phyloP scores from a whole-genome alignment of 495 filamentous ascomycete species.

The Talaromyces trachyspermus region DNA sequence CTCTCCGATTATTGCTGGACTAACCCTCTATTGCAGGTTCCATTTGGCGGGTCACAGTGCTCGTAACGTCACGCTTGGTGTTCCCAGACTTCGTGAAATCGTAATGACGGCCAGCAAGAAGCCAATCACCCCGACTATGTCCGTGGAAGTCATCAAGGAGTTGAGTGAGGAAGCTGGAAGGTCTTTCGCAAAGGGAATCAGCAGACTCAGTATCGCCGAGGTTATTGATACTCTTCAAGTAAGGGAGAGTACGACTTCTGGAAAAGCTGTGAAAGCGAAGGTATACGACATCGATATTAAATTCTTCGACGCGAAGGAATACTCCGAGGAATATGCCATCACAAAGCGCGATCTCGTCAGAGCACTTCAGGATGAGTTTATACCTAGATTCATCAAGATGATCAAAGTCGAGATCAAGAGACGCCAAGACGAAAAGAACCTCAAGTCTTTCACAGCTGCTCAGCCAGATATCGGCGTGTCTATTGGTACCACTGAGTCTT shows the following conservation, averaged over 20 bases:
- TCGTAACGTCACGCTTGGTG: constrained; percentile 98
- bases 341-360: constrained; percentile 62
- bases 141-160: constrained; percentile 67
- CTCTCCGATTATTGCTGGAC: neutral
- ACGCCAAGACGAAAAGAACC: constrained; percentile 57
- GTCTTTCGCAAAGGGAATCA: constrained; percentile 86
- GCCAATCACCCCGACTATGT: constrained; percentile 92
- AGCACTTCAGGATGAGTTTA: constrained; percentile 73
- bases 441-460: constrained; percentile 53
- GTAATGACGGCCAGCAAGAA: constrained; percentile 89
- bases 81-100: constrained; percentile 94
- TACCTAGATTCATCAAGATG: constrained; percentile 58
- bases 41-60: constrained; percentile 97
- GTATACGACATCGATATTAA: constrained; percentile 74
- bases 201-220: constrained; percentile 77
- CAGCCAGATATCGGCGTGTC: constrained; percentile 77
- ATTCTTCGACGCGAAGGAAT: constrained; percentile 80
- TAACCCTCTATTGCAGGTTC: constrained; percentile 42
- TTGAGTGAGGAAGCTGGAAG: constrained; percentile 61
- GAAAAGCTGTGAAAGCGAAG: constrained; percentile 63
- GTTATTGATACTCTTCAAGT: constrained; percentile 78
- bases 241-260: constrained; percentile 64
- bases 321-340: constrained; percentile 79
- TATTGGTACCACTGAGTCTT: constrained; percentile 55
- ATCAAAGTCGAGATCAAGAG: constrained; percentile 73